phyloP scores from a whole-genome alignment of 2,329 filamentous ascomycete species.

The Akanthomyces dipterigenus region DNA sequence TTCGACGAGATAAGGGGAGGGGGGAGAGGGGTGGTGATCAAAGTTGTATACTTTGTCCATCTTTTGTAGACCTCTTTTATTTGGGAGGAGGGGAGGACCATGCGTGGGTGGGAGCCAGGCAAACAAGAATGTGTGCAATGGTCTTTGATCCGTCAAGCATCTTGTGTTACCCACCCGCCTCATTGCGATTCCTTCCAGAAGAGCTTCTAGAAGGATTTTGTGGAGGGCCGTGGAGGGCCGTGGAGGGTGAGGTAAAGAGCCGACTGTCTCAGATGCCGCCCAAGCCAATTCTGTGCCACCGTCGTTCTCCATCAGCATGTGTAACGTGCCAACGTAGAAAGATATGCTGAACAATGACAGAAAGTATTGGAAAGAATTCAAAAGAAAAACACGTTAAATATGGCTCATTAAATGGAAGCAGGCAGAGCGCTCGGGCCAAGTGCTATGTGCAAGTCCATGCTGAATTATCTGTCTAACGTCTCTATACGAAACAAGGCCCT shows the following conservation, averaged over 20 bases:
- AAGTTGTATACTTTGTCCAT: neutral
- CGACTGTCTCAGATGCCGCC: slow-evolving; percentile 6
- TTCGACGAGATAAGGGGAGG: no score
- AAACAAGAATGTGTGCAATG: slow-evolving; percentile 2
- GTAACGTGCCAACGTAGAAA: neutral
- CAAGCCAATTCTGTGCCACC: neutral
- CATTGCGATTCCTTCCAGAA: neutral
- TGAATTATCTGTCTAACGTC: neutral
- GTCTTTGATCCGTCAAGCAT: slow-evolving; percentile 1
- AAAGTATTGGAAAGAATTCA: neutral
- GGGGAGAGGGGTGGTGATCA: neutral
- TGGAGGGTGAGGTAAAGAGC: neutral
- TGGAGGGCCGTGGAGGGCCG: no score
- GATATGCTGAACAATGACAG: neutral
- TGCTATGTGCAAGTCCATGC: neutral
- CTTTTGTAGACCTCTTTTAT: neutral
- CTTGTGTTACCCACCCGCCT: neutral
- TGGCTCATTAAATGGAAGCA: neutral
- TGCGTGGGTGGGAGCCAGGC: neutral
- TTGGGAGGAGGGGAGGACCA: neutral
- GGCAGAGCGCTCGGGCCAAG: neutral
- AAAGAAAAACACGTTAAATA: neutral
- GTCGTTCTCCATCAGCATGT: neutral
- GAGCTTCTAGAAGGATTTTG: neutral
- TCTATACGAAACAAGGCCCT: neutral